These are phyloP conservation scores for Xylaria sp. DNA, from an alignment of 2,329 filamentous ascomycete genomes.

Conservation along the genomic window DNA sequence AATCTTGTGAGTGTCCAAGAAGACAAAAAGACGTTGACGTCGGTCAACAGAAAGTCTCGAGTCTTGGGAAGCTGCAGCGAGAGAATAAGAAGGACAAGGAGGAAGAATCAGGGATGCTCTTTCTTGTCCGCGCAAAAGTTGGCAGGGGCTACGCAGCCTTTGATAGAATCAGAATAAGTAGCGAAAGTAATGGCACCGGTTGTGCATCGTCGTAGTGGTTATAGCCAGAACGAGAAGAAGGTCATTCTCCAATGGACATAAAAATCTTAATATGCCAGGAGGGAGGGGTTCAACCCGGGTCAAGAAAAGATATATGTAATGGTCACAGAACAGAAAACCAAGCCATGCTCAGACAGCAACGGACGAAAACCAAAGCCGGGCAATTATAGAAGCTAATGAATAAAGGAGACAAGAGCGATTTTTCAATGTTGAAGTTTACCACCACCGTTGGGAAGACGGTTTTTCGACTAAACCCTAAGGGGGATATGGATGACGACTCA, in stretches of 20 bases:
- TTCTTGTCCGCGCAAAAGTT: not conserved
- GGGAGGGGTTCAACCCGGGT: slow-evolving; percentile 1
- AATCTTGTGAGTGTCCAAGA: not conserved
- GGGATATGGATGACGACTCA: slow-evolving; percentile 4
- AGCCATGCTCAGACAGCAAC: slow-evolving; percentile 1
- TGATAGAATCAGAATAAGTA: not conserved
- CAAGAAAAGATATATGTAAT: slow-evolving; percentile 22
- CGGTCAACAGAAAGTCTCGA: not conserved
- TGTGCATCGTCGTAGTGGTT: not conserved
- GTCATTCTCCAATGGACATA: not conserved
- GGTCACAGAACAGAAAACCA: slow-evolving; percentile 29
- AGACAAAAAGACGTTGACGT: not conserved
- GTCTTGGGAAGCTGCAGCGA: not conserved
- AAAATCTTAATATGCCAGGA: not conserved
- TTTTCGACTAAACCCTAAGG: slow-evolving; percentile 51
- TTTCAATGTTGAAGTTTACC: slow-evolving; percentile 49
- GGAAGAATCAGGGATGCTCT: not conserved
- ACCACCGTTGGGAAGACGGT: not conserved
- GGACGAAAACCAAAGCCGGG: slow-evolving; percentile 34
- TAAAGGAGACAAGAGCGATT: slow-evolving; percentile 46
- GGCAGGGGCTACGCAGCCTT: not conserved
- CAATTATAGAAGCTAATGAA: slow-evolving; percentile 24
- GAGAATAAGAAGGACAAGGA: not conserved
- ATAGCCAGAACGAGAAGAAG: not conserved
- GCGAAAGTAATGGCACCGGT: not conserved